A percentile compares a stretch with the other conserved stretches of the same genome.
Conservation (phyloP, 805 yeast species). For the Ogataea nonfermentans region DNA sequence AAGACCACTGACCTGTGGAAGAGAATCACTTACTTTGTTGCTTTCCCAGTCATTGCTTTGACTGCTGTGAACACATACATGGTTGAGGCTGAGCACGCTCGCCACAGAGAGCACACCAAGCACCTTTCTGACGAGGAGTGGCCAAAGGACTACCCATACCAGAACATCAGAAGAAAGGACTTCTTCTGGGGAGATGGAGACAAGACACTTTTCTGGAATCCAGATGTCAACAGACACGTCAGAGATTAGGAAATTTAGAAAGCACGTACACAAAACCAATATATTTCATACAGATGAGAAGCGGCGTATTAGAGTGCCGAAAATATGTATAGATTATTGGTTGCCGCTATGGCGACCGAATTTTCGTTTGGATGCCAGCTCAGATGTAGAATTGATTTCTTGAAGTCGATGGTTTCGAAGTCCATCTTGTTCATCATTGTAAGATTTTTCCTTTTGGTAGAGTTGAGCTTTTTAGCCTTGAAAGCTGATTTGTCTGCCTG, state of each 20-base stretch:
- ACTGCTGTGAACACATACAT: slow-evolving; percentile 79
- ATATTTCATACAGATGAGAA: slow-evolving; percentile 13
- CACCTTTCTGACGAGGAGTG: slow-evolving; percentile 85
- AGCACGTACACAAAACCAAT: slow-evolving; percentile 11
- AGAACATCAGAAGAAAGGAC: slow-evolving; percentile 81
- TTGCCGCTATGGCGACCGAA: slow-evolving; percentile 96
- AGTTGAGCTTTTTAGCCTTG: slow-evolving; percentile 68
- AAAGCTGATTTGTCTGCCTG: slow-evolving; percentile 99
- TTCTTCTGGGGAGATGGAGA: slow-evolving; percentile 99
- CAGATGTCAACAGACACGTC: slow-evolving; percentile 85
- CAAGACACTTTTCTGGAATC: slow-evolving; percentile 95
- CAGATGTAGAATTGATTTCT: slow-evolving; percentile 88
- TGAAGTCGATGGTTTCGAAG: slow-evolving; percentile 83
- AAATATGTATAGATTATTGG: slow-evolving; percentile 87
- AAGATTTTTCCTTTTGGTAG: slow-evolving; percentile 36
- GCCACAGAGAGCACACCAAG: slow-evolving; percentile 77
- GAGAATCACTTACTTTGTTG: slow-evolving; percentile 75
- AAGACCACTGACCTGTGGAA: slow-evolving; percentile 80
- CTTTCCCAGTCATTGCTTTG: slow-evolving; percentile 75
- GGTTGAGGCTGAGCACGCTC: slow-evolving; percentile 84
- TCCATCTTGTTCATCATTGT: slow-evolving; percentile 62
- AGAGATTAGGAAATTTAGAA: slow-evolving; percentile 21
- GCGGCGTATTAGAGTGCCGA: slow-evolving; percentile 53
- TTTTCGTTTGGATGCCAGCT: slow-evolving; percentile 99
- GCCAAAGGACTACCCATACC: slow-evolving; percentile 89